phyloP scores from a whole-genome alignment of 2,329 filamentous ascomycete genomes.

The Cercospora sp. region DNA sequence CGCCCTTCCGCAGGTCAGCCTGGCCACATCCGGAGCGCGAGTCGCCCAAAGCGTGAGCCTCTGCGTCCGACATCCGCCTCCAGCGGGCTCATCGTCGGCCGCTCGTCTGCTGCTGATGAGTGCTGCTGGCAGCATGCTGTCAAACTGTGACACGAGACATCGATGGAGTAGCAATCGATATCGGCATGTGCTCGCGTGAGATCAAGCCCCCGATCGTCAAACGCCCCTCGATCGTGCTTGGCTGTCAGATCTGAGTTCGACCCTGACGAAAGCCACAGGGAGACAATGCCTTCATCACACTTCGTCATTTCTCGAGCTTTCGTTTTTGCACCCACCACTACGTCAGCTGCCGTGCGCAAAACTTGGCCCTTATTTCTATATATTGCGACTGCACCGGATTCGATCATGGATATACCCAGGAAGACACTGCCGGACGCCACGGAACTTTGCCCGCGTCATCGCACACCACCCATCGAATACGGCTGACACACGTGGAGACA shows the following conservation, averaged over 20 bases:
- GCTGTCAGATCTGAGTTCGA: not conserved
- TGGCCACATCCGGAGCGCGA: slow-evolving; percentile 4
- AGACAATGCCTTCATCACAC: not conserved
- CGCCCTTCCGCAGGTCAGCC: slow-evolving; percentile 2
- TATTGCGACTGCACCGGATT: not conserved
- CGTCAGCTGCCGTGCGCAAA: not conserved
- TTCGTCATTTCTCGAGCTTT: not conserved
- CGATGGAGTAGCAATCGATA: not conserved
- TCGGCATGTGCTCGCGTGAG: slow-evolving; percentile 8
- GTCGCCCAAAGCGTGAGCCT: not conserved
- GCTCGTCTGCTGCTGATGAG: not conserved
- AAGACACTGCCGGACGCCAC: not conserved
- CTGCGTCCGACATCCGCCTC: not conserved
- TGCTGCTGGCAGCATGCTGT: not conserved
- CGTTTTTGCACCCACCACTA: not conserved
- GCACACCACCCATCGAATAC: slow-evolving; percentile 1
- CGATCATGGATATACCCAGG: not conserved
- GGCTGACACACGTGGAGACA: slow-evolving; percentile 4
- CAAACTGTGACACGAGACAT: not conserved
- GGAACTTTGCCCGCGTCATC: not conserved
- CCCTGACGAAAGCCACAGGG: not conserved
- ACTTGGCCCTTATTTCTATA: slow-evolving; percentile 4
- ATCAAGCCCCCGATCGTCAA: not conserved
- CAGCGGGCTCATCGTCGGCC: not conserved
- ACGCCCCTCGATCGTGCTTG: not conserved